Evolutionary conservation across 1,284 basidiomycete genomes (phyloP), one percentile per base, ranked within the genome.

Genomic region (Mycena sp.): DNA sequence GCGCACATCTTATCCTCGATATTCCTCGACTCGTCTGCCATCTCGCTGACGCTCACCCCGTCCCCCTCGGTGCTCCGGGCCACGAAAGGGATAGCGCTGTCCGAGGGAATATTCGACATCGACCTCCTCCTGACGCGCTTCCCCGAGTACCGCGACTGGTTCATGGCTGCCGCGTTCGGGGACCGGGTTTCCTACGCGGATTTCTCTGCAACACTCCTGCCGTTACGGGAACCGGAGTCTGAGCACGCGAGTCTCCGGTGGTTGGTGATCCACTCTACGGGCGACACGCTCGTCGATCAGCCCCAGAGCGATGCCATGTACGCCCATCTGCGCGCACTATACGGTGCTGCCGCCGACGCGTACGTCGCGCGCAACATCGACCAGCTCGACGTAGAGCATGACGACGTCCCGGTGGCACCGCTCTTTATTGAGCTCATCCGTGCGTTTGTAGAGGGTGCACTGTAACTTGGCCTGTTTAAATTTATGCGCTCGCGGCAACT

Each of bases 1-100:
- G 90, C 92, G 4, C 92, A 94, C 74, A 93, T 94, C 81, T 77
- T 93, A n/a, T 74, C 85, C 35, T 85, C 87, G 55, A 84, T 93
- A 32, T 83, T 92, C 72, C 80, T 93, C 63, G 80, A 85, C 70
- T 84, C 88, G 12, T 77, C 80, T 7, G 59, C 71, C 1, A 65
- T 71, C 26, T 78, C 78, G 25, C 77, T 80, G 2, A 65, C 76
- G 17, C 78, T 89, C 28, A 72, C 73, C 12, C 89, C 90, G 0
- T 75, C 85, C 7, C 66, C 76, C 5, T 57, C 69, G 3, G 75
- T 93, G 12, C 73, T 88, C 38, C 66, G 69, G 43, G 78, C 84
- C 7, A 82, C 86, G 16, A 80, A 80, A 53, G 89, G 80, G 9
- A 76, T 92, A 56, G 75, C 87, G 51, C 65, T 89, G 67, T 88